Base-by-base conservation (phyloP, 2,329 filamentous ascomycete species). In the Mycosphaerella sp. region DNA sequence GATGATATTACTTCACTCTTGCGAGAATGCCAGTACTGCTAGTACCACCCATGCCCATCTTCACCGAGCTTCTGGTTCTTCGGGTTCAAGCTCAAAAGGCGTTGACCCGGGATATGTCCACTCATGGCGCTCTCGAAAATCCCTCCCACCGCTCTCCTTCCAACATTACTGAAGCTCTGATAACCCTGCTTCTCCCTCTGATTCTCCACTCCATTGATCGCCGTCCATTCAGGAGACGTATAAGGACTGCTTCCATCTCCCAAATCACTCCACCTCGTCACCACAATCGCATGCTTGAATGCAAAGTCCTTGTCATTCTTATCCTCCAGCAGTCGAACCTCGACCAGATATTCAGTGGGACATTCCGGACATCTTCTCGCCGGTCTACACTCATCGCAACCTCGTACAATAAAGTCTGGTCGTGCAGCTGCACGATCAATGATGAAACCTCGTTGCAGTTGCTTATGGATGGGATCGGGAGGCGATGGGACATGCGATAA, bases 261-360 rank as follows among this genome's bases (percentile, higher is more conserved):
- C 12, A 85, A 64, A 66, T 85, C 81, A 56, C 76, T 78, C 81
- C 81, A 85, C 14, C 81, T 69, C 6, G 81, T 84, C 4, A 83
- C 77, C 4, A 81, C 74, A 51, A 85, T 75, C 1, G 78, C 76
- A 53, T 84, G 80, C 60, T 79, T 82, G 67, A 85, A 85, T 2
- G 71, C 67, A 9, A 71, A 62, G 38, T 69, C 57, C 6, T 72
- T 65, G 60, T 78, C 72, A 29, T 64, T 62, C 23, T 55, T 49
- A 57, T 84, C 80, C 66, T 85, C 81, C 1, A 77, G 72, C 55
- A 84, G 70, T 57, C 80, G 81, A 6, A 84, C 65, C 64, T 84
- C 81, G 45, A 83, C 73, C 9, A 84, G 68, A 57, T 84, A 84
- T 62, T 85, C 81, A 0, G 79, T 79, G 1, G 81, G 80, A 65